Conservation (phyloP, 1,284 basidiomycete species). For the Austroboletus olivaceoglutinosus region DNA sequence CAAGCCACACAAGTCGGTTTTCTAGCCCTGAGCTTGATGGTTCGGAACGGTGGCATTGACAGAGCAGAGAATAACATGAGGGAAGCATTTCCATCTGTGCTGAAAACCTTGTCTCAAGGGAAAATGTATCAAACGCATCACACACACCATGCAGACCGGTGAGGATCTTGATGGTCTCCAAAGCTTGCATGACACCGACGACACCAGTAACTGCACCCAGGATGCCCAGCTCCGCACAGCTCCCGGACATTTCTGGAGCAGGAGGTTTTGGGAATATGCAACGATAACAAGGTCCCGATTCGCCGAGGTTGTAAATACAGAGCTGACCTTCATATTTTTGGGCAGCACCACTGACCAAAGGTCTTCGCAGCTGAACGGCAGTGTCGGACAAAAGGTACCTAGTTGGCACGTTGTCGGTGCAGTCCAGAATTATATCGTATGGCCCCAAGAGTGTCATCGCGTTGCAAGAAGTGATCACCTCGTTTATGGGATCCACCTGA, state of each 20-base stretch:
- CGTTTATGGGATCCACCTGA: conserved; percentile 49
- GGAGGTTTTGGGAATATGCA: conserved; percentile 87
- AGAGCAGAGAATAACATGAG: conserved; percentile 77
- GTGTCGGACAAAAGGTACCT: conserved; percentile 95
- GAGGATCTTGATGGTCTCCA: conserved; percentile 86
- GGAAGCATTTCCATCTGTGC: conserved; percentile 55
- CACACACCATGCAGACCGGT: conserved; percentile 67
- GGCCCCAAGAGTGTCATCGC: conserved; percentile 56
- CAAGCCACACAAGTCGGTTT: conserved; percentile 65
- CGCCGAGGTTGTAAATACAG: conserved; percentile 70
- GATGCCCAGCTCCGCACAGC: conserved; percentile 91
- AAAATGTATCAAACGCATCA: not conserved
- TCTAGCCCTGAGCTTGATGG: conserved; percentile 72
- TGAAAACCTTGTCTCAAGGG: conserved; percentile 5
- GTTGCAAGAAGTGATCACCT: conserved; percentile 59
- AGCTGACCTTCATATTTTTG: conserved; percentile 92
- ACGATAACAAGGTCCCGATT: conserved; percentile 86
- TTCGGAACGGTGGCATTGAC: conserved; percentile 71
- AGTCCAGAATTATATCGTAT: conserved; percentile 87
- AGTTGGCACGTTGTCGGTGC: conserved; percentile 91
- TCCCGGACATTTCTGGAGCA: conserved; percentile 59
- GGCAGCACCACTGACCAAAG: conserved; percentile 91
- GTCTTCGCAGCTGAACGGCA: conserved; percentile 69
- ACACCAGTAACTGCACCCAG: conserved; percentile 88
- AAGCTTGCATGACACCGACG: conserved; percentile 89